A percentile compares a stretch with the other conserved stretches of the same genome.
Conservation (phyloP, 352 stramenopile genomes). For the Albugo candida region DNA sequence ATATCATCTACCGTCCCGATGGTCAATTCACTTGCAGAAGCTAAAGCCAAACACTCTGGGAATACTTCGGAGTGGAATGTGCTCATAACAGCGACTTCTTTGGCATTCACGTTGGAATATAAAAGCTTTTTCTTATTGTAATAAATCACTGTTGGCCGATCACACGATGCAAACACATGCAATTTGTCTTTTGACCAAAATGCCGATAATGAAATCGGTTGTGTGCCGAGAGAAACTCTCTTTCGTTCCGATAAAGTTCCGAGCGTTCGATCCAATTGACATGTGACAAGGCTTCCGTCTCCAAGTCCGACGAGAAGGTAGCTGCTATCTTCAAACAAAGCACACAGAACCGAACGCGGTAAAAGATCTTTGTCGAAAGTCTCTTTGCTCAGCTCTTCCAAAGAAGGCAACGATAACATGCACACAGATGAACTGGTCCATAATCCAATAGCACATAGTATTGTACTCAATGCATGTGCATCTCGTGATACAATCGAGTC, state of each 20-base stretch:
- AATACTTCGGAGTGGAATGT: slow-evolving; percentile 84
- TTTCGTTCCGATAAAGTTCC: slow-evolving; percentile 64
- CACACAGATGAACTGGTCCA: slow-evolving; percentile 89
- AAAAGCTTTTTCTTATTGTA: slow-evolving; percentile 89
- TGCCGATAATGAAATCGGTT: slow-evolving; percentile 85
- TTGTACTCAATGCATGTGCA: slow-evolving; percentile 23
- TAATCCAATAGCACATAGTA: slow-evolving; percentile 69
- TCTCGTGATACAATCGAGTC: slow-evolving; percentile 4
- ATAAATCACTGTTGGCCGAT: slow-evolving; percentile 96
- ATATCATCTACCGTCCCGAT: slow-evolving; percentile 98
- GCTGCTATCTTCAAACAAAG: slow-evolving; percentile 62
- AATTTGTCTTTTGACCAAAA: slow-evolving; percentile 85
- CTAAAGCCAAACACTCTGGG: slow-evolving; percentile 89
- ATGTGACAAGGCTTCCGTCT: slow-evolving; percentile 89
- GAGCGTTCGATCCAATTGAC: slow-evolving; percentile 39
- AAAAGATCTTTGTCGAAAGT: slow-evolving; percentile 64
- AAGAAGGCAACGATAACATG: slow-evolving; percentile 58
- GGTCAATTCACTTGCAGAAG: slow-evolving; percentile 86
- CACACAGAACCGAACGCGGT: slow-evolving; percentile 75
- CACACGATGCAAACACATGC: slow-evolving; percentile 93
- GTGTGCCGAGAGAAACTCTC: slow-evolving; percentile 87
- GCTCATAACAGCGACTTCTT: slow-evolving; percentile 86
- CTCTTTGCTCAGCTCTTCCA: slow-evolving; percentile 46
- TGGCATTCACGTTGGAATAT: slow-evolving; percentile 90
- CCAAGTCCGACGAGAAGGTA: slow-evolving; percentile 94